phyloP scores from a whole-genome alignment of 2,329 filamentous ascomycete species.

The Trichophyton benhamiae region DNA sequence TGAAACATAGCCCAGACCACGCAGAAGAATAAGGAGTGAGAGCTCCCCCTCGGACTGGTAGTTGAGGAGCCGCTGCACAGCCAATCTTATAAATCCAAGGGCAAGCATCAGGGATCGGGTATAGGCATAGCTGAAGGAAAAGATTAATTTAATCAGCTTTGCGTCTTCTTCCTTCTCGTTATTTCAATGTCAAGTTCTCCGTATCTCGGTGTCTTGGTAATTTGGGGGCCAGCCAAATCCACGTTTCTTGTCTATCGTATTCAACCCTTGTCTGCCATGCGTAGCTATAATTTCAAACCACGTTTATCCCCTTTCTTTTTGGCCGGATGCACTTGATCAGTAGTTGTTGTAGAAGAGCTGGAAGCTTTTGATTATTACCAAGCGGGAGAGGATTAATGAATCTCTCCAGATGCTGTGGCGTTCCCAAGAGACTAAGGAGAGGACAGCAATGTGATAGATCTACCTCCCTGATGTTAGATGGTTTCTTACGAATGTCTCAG shows the following conservation, averaged over 20 bases:
- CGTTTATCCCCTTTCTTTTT: not conserved
- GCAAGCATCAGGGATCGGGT: not conserved
- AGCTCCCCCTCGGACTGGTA: not conserved
- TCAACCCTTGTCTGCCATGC: slow-evolving; percentile 2
- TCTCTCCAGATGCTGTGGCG: not conserved
- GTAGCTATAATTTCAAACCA: not conserved
- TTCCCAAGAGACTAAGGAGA: not conserved
- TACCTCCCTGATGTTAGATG: not conserved
- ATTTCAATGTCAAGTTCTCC: not conserved
- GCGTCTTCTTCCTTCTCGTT: not conserved
- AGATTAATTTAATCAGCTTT: not conserved
- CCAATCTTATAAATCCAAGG: not conserved
- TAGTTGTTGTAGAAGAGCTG: not conserved
- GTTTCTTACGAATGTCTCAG: not conserved
- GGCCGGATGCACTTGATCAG: not conserved
- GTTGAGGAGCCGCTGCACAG: not conserved
- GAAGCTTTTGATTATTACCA: not conserved
- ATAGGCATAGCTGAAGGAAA: not conserved
- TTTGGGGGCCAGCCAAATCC: not conserved
- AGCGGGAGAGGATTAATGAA: not conserved
- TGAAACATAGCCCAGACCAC: not conserved
- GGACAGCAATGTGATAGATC: not conserved
- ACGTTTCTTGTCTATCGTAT: not conserved
- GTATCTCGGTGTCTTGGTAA: not conserved
- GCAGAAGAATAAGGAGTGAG: not conserved